Evolutionary conservation across 2,329 filamentous ascomycete species (phyloP).

Genomic region (Cercospora citrullina): DNA sequence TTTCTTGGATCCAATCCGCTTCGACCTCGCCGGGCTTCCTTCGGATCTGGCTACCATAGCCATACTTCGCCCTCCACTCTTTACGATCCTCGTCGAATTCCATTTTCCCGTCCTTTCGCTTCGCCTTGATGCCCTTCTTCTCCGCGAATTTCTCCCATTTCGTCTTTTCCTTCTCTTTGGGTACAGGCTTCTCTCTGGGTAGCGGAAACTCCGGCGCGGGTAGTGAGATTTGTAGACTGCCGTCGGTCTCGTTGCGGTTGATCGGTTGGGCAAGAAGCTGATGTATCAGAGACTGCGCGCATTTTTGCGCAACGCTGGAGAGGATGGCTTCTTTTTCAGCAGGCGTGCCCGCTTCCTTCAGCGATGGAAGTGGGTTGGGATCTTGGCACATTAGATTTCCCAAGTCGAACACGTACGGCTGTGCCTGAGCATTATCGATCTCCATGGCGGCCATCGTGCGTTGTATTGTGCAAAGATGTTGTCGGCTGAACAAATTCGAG

Average conservation of each 20-base stretch:
- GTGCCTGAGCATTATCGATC: slow-evolving; percentile 61
- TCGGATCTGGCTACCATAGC: slow-evolving; percentile 71
- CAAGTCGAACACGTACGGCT: slow-evolving; percentile 89
- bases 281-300: slow-evolving; percentile 88
- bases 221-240: slow-evolving; percentile 70
- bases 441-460: slow-evolving; percentile 18
- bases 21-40: slow-evolving; percentile 75
- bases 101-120: slow-evolving; percentile 77
- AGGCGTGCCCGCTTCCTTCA: slow-evolving; percentile 39
- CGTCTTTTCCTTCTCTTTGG: slow-evolving; percentile 75
- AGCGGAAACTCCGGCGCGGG: slow-evolving; percentile 69
- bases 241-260: slow-evolving; percentile 62
- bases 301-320: slow-evolving; percentile 75
- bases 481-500: background rate
- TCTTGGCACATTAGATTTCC: slow-evolving; percentile 83
- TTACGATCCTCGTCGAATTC: slow-evolving; percentile 80
- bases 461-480: background rate
- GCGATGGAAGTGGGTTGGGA: slow-evolving; percentile 72
- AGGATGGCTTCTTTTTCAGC: slow-evolving; percentile 64
- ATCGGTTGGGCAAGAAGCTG: slow-evolving; percentile 87
- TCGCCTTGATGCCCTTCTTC: slow-evolving; percentile 94
- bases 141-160: slow-evolving; percentile 96
- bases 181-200: slow-evolving; percentile 89
- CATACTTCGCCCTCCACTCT: slow-evolving; percentile 93
- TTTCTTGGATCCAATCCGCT: slow-evolving; percentile 83